Conservation (phyloP, 441 rosid genomes). For the Hura crepitans region DNA sequence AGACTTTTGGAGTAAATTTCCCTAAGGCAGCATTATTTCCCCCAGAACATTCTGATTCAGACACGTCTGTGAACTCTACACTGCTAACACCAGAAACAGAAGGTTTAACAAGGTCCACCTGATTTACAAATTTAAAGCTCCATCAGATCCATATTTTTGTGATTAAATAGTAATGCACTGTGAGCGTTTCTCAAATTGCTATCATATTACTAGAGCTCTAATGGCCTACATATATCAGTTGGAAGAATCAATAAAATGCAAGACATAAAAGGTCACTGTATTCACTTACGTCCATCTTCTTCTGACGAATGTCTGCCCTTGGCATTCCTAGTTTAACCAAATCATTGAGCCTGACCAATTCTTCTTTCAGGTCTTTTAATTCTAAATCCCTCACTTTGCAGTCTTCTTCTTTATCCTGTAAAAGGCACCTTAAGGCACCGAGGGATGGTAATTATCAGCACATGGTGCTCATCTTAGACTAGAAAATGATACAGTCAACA, state of each 20-base stretch:
- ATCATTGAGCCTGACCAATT: conserved; percentile 49
- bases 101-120: conserved; percentile 41
- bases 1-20: conserved; percentile 31
- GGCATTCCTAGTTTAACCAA: conserved; percentile 49
- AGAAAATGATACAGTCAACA: conserved; percentile 7
- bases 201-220: neutral
- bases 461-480: neutral
- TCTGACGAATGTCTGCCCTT: conserved; percentile 36
- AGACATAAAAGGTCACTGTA: conserved; percentile 9
- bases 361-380: conserved; percentile 65
- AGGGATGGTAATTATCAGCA: conserved; percentile 8
- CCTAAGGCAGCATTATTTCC: conserved; percentile 27
- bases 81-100: conserved; percentile 42
- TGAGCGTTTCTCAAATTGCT: conserved; percentile 1
- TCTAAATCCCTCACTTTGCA: conserved; percentile 54
- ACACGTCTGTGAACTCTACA: conserved; percentile 18
- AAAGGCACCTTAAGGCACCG: conserved; percentile 36
- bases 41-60: conserved; percentile 36
- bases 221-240: neutral
- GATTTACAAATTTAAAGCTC: conserved; percentile 24
- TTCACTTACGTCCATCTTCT: conserved; percentile 42
- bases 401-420: conserved; percentile 46
- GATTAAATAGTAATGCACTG: neutral
- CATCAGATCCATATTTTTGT: conserved; percentile 11
- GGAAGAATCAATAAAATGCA: conserved; percentile 9